Evolutionary conservation across 495 filamentous ascomycete species (phyloP), one percentile per base, ranked within the genome.

Genomic region (Trichoderma asperelloides): DNA sequence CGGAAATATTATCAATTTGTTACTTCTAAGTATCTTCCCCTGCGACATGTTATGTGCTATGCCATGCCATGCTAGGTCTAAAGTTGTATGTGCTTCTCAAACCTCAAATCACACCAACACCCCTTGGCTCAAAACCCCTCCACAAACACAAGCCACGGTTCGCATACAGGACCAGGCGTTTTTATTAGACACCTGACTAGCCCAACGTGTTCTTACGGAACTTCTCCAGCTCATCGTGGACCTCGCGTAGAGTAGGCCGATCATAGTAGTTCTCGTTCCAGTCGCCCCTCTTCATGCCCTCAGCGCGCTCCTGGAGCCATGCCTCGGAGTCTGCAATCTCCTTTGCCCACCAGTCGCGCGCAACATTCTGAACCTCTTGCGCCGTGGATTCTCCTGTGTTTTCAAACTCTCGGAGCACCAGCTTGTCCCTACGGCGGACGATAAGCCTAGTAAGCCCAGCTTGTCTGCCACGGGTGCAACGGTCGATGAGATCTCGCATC

Each of bases 231-330:
- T 65, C 64, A 9, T 68, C 67, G 3, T 74, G 60, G 30, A 81
- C 76, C 49, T 81, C 74, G 37, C 57, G 69, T 41, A 81, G 65
- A 8, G 40, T 76, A 11, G 79, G 79, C 25, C 80, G 70, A 8
- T 72, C 70, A 63, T 70, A 82, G 65, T 77, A 77, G 66, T 82
- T 82, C 28, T 73, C 75, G 47, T 76, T 71, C 79, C 80, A 81
- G 66, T 70, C 33, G 23, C 79, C 79, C 28, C 65, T 63, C 9
- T 33, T 62, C 62, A 75, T 78, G 60, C 60, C 69, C 62, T 74
- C 68, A 30, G 72, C 63, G 57, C 80, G 71, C 63, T 70, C 63
- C 23, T 63, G 43, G 43, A 82, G 62, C 37, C 78, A 81, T 65
- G 72, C 71, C 66, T 80, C 76, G 0, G 80, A 76, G 11, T 68